These are phyloP conservation scores for Nothophaeocryptopus gaeumannii DNA, from an alignment of 2,329 filamentous ascomycete genomes.

Conservation along the genomic window DNA sequence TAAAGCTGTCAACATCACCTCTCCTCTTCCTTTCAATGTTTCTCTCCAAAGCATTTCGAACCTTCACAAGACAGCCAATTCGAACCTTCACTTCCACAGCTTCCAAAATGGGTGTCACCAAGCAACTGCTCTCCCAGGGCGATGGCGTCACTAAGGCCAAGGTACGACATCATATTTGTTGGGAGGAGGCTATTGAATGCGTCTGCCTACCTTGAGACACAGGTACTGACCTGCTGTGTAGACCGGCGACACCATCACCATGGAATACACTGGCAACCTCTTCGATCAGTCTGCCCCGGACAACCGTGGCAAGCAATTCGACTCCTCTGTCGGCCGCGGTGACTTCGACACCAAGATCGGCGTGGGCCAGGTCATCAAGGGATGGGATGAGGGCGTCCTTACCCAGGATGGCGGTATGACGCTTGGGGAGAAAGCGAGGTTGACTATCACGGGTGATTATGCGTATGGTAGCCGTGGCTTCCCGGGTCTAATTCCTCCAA, in stretches of 20 bases:
- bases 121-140: slow-evolving; percentile 62
- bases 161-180: no score
- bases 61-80: slow-evolving; percentile 3
- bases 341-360: slow-evolving; percentile 79
- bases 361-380: slow-evolving; percentile 78
- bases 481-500: slow-evolving; percentile 70
- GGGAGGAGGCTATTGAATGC: no score
- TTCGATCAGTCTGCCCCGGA: slow-evolving; percentile 58
- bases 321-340: slow-evolving; percentile 74
- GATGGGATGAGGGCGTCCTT: slow-evolving; percentile 72
- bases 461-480: slow-evolving; percentile 69
- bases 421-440: slow-evolving; percentile 81
- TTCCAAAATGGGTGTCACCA: slow-evolving; percentile 59
- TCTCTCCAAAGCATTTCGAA: neutral
- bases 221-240: no score
- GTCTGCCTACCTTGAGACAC: no score
- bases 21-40: no score
- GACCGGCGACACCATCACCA: slow-evolving; percentile 70
- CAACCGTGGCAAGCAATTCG: slow-evolving; percentile 76
- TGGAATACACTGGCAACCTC: slow-evolving; percentile 89
- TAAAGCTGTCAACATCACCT: no score
- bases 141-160: slow-evolving; percentile 59
- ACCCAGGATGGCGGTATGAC: slow-evolving; percentile 63
- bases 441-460: slow-evolving; percentile 73
- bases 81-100: slow-evolving; percentile 12